phyloP scores from a whole-genome alignment of 805 yeast species.

The Candida fluviatilis region DNA sequence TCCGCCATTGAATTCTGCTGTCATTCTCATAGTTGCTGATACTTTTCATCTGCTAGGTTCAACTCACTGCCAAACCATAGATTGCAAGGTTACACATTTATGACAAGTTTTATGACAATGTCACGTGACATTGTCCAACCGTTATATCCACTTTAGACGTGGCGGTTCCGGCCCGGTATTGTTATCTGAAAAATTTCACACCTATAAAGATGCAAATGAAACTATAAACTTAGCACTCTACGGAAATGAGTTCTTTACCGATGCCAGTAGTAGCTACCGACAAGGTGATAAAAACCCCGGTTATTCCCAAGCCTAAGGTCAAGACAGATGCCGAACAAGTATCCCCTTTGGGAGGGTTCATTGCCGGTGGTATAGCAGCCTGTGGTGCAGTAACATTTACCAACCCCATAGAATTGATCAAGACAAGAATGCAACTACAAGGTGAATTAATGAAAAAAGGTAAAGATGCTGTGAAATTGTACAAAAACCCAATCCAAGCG shows the following conservation, averaged over 20 bases:
- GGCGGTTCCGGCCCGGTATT: constrained; percentile 3
- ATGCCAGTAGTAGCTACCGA: no score
- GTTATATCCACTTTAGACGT: no score
- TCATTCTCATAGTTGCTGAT: no score
- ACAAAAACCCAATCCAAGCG: constrained; percentile 86
- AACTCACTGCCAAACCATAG: no score
- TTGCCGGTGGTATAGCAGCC: constrained; percentile 92
- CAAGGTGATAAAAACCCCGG: no score
- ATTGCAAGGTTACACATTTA: background rate
- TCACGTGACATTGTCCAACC: background rate
- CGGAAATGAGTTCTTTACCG: no score
- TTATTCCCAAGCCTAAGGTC: background rate
- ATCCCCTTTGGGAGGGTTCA: constrained; percentile 70
- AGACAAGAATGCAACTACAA: constrained; percentile 94
- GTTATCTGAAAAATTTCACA: background rate
- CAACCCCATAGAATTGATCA: constrained; percentile 91
- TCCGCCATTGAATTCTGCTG: no score
- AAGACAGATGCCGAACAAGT: constrained; percentile 51
- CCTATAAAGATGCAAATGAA: no score
- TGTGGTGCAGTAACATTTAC: constrained; percentile 97
- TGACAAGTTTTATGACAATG: background rate
- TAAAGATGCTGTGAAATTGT: constrained; percentile 47
- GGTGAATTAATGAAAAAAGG: constrained; percentile 72
- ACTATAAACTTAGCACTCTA: no score
- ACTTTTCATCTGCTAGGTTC: background rate